Base-by-base conservation (phyloP, 805 yeast genomes). In the Candida piceae region DNA sequence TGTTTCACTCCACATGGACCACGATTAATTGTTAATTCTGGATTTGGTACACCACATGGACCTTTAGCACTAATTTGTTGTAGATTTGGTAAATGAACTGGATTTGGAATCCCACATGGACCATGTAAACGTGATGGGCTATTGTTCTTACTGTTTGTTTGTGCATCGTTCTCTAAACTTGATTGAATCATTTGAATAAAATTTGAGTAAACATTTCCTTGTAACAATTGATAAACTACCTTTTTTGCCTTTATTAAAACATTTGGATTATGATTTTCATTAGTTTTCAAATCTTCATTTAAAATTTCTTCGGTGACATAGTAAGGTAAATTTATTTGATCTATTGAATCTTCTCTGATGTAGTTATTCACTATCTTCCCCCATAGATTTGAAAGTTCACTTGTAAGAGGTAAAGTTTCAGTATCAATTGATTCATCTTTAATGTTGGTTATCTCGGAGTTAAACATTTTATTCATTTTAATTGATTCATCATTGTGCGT, bases 311-410 rank as follows among this genome's bases (percentile, higher is more conserved):
- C 51, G 41, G 53, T 60, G 3, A 70, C 56, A 7, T 61, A 58
- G 40, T 60, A 50, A 0, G 78, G 69, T 17, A 76, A 44, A 50
- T 75, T 76, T 40, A 76, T 63, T 50, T 76, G 78, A 28, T 59
- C 60, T 2, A 68, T 66, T 1, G 80, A 61, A 37, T 70, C 63
- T 11, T 58, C 60, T 10, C 45, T 39, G 27, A 76, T 63, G 48
- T 65, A 75, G n/a, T 48, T 53, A 16, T 48, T 41, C 13, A 76
- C 52, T 29, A 76, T 66, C 35, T 48, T 24, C 6, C 21, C 30
- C 55, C 57, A 54, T 12, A 25, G n/a, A n/a, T n/a, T n/a, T n/a
- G n/a, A n/a, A n/a, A n/a, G n/a, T n/a, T n/a, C n/a, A n/a, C n/a
- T n/a, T n/a, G n/a, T n/a, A n/a, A n/a, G n/a, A n/a, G n/a, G n/a